Evolutionary conservation across 306 rosid species (phyloP), one percentile per base, ranked within the genome.

Genomic region (Fragaria nilgerrensis): DNA sequence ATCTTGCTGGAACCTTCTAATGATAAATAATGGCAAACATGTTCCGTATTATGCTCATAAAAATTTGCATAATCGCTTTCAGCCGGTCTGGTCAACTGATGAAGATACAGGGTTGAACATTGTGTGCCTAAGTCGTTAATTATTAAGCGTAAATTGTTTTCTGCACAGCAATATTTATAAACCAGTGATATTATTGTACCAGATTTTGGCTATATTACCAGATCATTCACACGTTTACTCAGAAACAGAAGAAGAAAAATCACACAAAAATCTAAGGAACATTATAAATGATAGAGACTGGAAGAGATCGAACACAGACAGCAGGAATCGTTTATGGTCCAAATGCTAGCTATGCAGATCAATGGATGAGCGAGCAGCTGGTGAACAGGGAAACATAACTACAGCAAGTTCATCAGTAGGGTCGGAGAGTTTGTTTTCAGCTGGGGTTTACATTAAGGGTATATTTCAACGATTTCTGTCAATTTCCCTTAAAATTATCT

Each of bases 321-420:
- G 69, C 48, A 74, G 83, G 82, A 79, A 81, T 83, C 79, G 59
- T 76, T 62, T 36, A 73, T 22, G 76, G 67, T 22, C 76, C 76
- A 37, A 53, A 53, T 2, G 23, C 49, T 50, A 17, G 27, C 29
- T 5, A n/a, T 16, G 63, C 39, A 39, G 53, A 39, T 22, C 77
- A 71, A 82, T 58, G 64, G 53, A 55, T 45, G 39, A 78, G 59
- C 63, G 52, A 37, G 6, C 5, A 77, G 67, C 86, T 63, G 68
- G 65, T 62, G 67, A 75, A 74, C n/a, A 11, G 79, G 80, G 65
- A 81, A 70, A 77, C 77, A 76, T 73, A 81, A 77, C 75, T 74
- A 5, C 41, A 5, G 80, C 44, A 36, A 80, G 23, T 75, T 27
- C 20, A 62, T 29, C 68, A 14, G 77, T 87, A 73, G 89, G 90